Base-by-base conservation (phyloP, 225 moss, liverwort and hornwort genomes). In the Pseudoscleropodium purum region DNA sequence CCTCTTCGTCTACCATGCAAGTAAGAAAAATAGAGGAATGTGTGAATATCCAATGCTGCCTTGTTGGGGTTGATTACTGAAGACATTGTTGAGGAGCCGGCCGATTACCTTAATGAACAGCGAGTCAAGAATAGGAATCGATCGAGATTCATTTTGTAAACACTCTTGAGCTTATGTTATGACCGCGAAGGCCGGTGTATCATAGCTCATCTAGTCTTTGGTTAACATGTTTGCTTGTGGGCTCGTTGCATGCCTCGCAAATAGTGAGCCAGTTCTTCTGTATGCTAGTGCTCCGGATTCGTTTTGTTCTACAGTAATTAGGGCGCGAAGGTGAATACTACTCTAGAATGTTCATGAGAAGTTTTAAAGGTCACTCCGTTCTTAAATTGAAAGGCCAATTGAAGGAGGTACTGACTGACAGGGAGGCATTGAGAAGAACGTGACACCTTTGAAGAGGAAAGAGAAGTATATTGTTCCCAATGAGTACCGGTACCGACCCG, bases 1-100 rank as follows among this genome's bases (percentile, higher is more conserved):
- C 75, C 91, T 85, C 91, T 92, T 92, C 89, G 64, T 84, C 92
- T 90, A 64, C 84, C 81, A 27, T 81, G 91, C 67, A 81, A 69
- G 81, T 9, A 75, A 85, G 51, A 57, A 82, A 83, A 81, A 62
- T 12, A 45, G 52, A 69, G 36, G 54, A 86, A 39, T 59, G 13
- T 41, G 37, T 51, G 43, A 81, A 81, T 64, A 36, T 51, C 15
- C 76, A 57, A 61, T 63, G 63, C 30, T 85, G 45, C n/a, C 34
- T 72, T 85, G 60, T 8, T 88, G n/a, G 39, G 47, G 41, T 52
- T 43, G 82, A 43, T 84, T 33, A 66, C 13, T 6, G 4, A 17
- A 73, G 51, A 75, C 64, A 61, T 47, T 59, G 13, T 43, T 70
- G 72, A 72, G 61, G 72, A 79, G 80, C 27, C 43, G 14, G 27